Percentiles rank a stretch among this genome's conserved stretches.
phyloP scores from a whole-genome alignment of 306 rosid species.

The Castanea mollissima region DNA sequence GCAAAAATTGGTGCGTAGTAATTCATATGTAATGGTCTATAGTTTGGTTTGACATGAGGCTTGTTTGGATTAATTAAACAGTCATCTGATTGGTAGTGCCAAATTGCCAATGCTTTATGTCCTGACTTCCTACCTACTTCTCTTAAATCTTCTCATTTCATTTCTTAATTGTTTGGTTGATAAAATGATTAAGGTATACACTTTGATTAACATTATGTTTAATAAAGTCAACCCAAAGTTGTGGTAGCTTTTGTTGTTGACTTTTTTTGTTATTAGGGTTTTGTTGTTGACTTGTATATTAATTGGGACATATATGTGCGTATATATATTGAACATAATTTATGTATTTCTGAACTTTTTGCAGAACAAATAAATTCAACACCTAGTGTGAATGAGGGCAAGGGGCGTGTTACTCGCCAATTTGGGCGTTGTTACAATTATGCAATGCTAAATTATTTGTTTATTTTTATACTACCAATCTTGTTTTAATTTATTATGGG shows the following conservation, averaged over 20 bases:
- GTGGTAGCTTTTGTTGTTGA: no score
- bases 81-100: background rate
- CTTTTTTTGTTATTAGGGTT: no score
- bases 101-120: background rate
- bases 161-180: background rate
- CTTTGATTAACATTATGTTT: background rate
- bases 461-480: background rate
- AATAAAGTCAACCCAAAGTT: no score
- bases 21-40: background rate
- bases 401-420: constrained; percentile 87
- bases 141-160: background rate
- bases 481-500: background rate
- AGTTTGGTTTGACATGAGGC: background rate
- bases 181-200: constrained; percentile 2
- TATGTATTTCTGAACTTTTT: constrained; percentile 24
- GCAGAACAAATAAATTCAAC: constrained; percentile 82
- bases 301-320: background rate
- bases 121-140: background rate
- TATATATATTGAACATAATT: background rate
- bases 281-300: background rate
- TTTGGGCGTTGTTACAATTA: constrained; percentile 97
- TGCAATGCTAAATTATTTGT: constrained; percentile 52
- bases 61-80: background rate
- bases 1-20: background rate
- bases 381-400: constrained; percentile 95